A percentile compares a stretch with the other conserved stretches of the same genome.
Conservation (phyloP, 306 rosid species). For the Fragaria iinumae region DNA sequence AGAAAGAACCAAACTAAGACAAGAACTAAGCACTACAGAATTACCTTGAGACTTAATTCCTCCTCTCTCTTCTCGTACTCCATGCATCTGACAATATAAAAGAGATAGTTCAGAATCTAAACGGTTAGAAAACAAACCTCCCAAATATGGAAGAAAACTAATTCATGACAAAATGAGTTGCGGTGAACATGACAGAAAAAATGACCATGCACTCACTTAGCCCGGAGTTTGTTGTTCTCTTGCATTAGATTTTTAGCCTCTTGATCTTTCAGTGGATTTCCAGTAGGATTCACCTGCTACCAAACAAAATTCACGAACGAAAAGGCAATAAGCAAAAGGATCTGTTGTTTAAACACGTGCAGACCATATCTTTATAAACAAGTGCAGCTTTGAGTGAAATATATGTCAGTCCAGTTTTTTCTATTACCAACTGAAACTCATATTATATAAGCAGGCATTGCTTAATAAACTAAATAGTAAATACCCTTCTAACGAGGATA, state of each 20-base stretch:
- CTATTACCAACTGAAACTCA: neutral
- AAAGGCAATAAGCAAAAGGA: neutral
- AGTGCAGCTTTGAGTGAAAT: neutral
- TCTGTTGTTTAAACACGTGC: neutral
- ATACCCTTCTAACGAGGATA: neutral
- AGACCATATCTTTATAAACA: neutral
- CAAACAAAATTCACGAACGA: slow-evolving; percentile 9
- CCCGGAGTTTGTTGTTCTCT: slow-evolving; percentile 54
- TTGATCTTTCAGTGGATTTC: slow-evolving; percentile 35
- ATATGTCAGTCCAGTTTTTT: neutral
- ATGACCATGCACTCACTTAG: slow-evolving; percentile 51
- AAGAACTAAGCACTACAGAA: neutral
- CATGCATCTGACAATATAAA: slow-evolving; percentile 48
- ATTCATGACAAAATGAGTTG: neutral
- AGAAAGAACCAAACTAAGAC: neutral
- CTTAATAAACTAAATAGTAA: neutral
- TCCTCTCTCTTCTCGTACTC: slow-evolving; percentile 49
- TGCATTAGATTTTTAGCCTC: slow-evolving; percentile 48
- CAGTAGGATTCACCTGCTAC: slow-evolving; percentile 32
- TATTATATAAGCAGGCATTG: neutral
- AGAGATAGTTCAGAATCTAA: slow-evolving; percentile 4
- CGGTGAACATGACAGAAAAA: neutral
- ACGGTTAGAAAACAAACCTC: neutral
- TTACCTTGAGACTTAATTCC: slow-evolving; percentile 58
- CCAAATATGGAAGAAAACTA: neutral